A percentile compares a stretch with the other conserved stretches of the same genome.
These are phyloP conservation scores for Hortiboletus campestris DNA, from an alignment of 768 basidiomycete genomes.

Conservation along the genomic window DNA sequence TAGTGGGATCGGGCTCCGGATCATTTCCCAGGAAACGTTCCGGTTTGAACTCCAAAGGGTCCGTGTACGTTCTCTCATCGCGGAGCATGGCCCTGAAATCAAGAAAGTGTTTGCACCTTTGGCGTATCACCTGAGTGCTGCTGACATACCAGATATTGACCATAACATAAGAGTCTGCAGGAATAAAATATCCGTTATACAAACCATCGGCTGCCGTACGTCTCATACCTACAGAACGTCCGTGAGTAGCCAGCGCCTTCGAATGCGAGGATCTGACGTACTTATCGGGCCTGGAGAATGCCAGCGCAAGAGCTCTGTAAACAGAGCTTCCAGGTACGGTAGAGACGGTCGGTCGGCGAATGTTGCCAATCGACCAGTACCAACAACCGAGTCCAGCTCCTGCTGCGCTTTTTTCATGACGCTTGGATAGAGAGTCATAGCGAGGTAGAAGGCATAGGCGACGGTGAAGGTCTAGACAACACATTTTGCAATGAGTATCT, in stretches of 20 bases:
- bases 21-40: conserved; percentile 19
- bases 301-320: conserved; percentile 26
- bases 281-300: conserved; percentile 15
- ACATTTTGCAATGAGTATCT: not conserved
- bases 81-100: conserved; percentile 18
- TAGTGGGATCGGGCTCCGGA: conserved; percentile 12
- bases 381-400: conserved; percentile 29
- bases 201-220: conserved; percentile 8
- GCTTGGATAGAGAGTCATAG: conserved; percentile 29
- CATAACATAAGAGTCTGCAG: conserved; percentile 13
- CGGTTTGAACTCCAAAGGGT: conserved; percentile 18
- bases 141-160: conserved; percentile 17
- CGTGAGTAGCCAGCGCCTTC: not conserved
- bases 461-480: conserved; percentile 13
- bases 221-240: conserved; percentile 2
- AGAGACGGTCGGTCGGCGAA: conserved; percentile 24
- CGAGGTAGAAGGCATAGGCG: conserved; percentile 20
- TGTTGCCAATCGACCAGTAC: conserved; percentile 19
- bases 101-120: not conserved
- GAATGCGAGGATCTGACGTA: not conserved
- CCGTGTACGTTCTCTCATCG: conserved; percentile 15
- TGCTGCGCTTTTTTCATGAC: conserved; percentile 26
- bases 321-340: conserved; percentile 28
- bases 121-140: not conserved
- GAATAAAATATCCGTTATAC: conserved; percentile 23